Evolutionary conservation across 208 protist genomes (phyloP).

Genomic region (Leishmania arabica): DNA sequence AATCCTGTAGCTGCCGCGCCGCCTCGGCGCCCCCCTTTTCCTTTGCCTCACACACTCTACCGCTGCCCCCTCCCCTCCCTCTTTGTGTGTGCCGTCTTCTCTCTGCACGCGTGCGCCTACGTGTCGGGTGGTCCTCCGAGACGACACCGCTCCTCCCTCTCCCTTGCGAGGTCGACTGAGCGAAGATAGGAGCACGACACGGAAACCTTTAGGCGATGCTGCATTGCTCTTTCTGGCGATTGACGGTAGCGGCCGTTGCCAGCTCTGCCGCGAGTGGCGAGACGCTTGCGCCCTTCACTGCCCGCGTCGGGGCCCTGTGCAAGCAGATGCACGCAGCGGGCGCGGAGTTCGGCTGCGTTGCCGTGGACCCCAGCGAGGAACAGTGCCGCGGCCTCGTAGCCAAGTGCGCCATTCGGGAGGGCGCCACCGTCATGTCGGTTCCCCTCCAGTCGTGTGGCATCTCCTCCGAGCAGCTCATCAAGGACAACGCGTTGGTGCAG

Average conservation of each 20-base stretch:
- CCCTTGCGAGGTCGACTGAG: no score
- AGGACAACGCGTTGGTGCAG: conserved; percentile 27
- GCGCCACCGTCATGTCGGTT: conserved; percentile 65
- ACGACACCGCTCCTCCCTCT: background rate
- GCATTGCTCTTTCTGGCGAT: conserved; percentile 5
- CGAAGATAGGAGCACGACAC: background rate
- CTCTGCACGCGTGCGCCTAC: background rate
- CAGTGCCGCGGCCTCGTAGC: conserved; percentile 63
- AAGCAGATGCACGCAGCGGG: conserved; percentile 20
- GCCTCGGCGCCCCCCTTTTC: background rate
- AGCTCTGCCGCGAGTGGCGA: conserved; percentile 6
- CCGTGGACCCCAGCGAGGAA: conserved; percentile 35
- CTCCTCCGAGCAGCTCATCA: conserved; percentile 46
- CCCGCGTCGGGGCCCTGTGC: conserved; percentile 33
- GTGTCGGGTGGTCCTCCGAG: background rate
- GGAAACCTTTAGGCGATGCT: conserved; percentile 3
- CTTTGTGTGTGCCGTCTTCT: background rate
- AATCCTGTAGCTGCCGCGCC: background rate
- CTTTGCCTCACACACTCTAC: background rate
- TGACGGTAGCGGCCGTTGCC: conserved; percentile 2
- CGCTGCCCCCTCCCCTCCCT: background rate
- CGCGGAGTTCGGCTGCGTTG: conserved; percentile 52
- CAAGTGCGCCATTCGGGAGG: conserved; percentile 44
- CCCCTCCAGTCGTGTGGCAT: conserved; percentile 50
- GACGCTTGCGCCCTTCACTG: conserved; percentile 15